Conservation (phyloP, 805 yeast species). For the Teunomyces barrocoloradensis region DNA sequence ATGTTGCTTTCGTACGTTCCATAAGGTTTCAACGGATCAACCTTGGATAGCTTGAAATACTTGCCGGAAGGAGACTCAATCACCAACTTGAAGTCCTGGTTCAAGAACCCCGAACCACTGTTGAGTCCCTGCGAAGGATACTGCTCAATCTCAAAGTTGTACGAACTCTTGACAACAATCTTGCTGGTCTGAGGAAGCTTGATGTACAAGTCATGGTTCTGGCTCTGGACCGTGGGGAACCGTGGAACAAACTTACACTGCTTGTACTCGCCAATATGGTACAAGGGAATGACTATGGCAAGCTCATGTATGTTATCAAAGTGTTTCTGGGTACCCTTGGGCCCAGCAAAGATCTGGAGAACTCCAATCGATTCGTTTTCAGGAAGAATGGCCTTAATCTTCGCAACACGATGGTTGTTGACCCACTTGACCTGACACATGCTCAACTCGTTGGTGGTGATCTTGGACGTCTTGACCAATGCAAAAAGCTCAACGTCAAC, state of each 20-base stretch:
- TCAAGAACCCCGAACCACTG: conserved; percentile 30
- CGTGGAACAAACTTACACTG: conserved; percentile 67
- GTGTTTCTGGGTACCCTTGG: conserved; percentile 56
- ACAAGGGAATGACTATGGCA: conserved; percentile 69
- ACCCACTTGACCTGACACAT: conserved; percentile 80
- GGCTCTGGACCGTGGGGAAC: conserved; percentile 68
- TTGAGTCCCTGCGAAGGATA: conserved; percentile 55
- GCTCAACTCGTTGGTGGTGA: conserved; percentile 50
- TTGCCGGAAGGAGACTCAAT: conserved; percentile 85
- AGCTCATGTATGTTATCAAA: conserved; percentile 63
- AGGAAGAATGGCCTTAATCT: conserved; percentile 81
- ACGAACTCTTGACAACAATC: conserved; percentile 54
- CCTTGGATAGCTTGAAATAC: conserved; percentile 55
- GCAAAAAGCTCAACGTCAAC: conserved; percentile 65
- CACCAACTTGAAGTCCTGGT: conserved; percentile 55
- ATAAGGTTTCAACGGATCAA: conserved; percentile 44
- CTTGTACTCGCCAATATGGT: conserved; percentile 65
- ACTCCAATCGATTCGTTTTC: conserved; percentile 66
- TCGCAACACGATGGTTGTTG: conserved; percentile 57
- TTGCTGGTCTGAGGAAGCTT: conserved; percentile 78
- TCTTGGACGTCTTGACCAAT: conserved; percentile 50
- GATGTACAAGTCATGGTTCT: conserved; percentile 73
- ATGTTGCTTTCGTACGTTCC: conserved; percentile 62
- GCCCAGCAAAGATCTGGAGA: conserved; percentile 71
- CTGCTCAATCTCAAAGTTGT: conserved; percentile 62